phyloP scores from a whole-genome alignment of 257 asterid genomes.

The Marsdenia floribunda region DNA sequence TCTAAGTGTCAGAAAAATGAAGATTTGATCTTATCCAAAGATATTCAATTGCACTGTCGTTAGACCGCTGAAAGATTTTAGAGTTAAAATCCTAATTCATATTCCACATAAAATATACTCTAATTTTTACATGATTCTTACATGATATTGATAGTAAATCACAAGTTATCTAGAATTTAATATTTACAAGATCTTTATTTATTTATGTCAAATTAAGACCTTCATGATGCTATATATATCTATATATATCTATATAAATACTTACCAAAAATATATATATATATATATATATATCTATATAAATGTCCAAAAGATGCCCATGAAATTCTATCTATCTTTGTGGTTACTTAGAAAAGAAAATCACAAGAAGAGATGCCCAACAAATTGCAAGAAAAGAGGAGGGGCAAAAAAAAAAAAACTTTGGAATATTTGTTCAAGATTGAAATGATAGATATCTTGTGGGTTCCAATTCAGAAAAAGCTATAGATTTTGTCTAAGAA shows the following conservation, averaged over 20 bases:
- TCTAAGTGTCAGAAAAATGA: background rate
- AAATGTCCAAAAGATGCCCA: background rate
- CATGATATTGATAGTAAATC: too few species aligned
- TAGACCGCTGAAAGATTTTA: too few species aligned
- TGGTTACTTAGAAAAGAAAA: background rate
- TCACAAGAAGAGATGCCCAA: background rate
- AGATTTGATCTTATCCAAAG: constrained; percentile 5
- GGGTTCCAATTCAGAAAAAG: background rate
- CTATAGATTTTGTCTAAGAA: background rate
- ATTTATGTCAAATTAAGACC: background rate
- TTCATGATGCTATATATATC: too few species aligned
- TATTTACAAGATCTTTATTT: too few species aligned
- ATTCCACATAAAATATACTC: too few species aligned
- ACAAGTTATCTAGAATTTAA: too few species aligned
- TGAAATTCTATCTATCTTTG: background rate
- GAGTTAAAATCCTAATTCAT: too few species aligned
- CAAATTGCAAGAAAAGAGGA: background rate
- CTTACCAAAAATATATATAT: too few species aligned
- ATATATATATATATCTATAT: background rate
- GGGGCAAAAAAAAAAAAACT: background rate
- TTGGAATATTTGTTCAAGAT: background rate
- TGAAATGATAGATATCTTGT: constrained; percentile 1
- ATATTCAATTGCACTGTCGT: too few species aligned
- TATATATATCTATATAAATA: background rate
- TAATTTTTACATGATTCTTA: too few species aligned